Evolutionary conservation across 2,329 filamentous ascomycete genomes (phyloP), one percentile per base, ranked within the genome.

Genomic region (Myriosclerotinia curreyana): DNA sequence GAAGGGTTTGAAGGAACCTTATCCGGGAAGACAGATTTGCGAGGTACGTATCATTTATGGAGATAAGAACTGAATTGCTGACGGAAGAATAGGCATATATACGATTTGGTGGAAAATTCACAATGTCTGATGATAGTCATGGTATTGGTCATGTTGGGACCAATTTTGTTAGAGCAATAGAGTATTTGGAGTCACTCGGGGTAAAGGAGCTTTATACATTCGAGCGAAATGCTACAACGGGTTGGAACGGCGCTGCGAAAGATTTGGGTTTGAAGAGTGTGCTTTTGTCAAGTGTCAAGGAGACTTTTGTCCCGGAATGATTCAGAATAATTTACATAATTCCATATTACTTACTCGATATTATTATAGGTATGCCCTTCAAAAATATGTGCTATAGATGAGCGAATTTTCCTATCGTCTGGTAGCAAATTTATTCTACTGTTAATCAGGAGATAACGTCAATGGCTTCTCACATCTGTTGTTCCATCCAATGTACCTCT

Each of bases 121-220:
- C 92, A 61, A 82, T 99, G 71, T 96, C 91, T 8, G 95, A 99
- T 75, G 95, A 99, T 77, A 96, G 92, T 75, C 95, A 99, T 78
- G 91, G 91, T 48, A 83, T 92, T 65, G 89, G 84, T 2, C 94
- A 99, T 74, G 83, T 99, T 6, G 92, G 87, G n/a, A 87, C 91
- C 59, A 94, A 96, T 74, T 98, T 95, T 78, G 74, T 75, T 53
- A 84, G 83, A 49, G 86, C 90, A 6, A 77, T 96, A 65, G 80
- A 84, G 0, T 96, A 90, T 75, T 78, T 96, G 64, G 82, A 86
- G 68, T 81, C 79, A 65, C 77, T 91, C 15, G 87, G 86, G 5
- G 85, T 94, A 34, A 73, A 77, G 40, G 80, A 86, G 65, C 78
- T 95, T 2, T 88, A 65, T 60, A 68, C 67, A 3, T 68, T 74